Evolutionary conservation across 768 basidiomycete species (phyloP).

Genomic region (Lactifluus subvellereus): DNA sequence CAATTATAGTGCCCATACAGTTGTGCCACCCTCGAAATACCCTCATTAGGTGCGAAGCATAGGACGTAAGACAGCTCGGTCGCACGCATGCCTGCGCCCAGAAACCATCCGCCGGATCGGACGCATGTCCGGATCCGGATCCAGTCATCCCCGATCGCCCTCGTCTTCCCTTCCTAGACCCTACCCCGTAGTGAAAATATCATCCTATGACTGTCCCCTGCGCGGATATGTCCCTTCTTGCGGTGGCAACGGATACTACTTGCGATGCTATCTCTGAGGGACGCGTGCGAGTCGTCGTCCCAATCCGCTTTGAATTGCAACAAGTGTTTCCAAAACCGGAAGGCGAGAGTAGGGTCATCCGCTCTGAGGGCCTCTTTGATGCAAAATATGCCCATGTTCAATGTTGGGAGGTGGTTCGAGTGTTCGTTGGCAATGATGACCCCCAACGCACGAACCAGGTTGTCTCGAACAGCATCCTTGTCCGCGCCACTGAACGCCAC

Average conservation of each 20-base stretch:
- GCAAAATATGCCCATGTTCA: constrained; percentile 47
- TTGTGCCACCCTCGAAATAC: neutral
- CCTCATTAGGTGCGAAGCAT: neutral
- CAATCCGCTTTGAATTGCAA: constrained; percentile 42
- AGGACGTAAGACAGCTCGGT: constrained; percentile 7
- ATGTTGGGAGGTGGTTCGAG: constrained; percentile 36
- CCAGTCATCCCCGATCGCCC: neutral
- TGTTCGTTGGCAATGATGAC: constrained; percentile 38
- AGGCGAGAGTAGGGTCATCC: constrained; percentile 48
- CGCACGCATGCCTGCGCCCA: neutral
- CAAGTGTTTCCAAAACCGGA: constrained; percentile 52
- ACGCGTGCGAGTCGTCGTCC: constrained; percentile 42
- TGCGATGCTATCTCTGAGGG: constrained; percentile 40
- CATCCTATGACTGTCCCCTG: constrained; percentile 29
- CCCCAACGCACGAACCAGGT: constrained; percentile 39
- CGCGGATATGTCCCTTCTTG: constrained; percentile 29
- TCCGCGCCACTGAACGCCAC: constrained; percentile 27
- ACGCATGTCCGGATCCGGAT: neutral
- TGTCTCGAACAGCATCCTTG: constrained; percentile 28
- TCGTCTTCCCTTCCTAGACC: constrained; percentile 1
- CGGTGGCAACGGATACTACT: constrained; percentile 31
- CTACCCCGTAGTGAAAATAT: constrained; percentile 30
- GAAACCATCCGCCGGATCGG: constrained; percentile 5
- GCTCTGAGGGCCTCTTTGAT: constrained; percentile 45
- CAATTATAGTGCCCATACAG: neutral